A percentile compares a stretch with the other conserved stretches of the same genome.
Conservation (phyloP, 495 filamentous ascomycete species). For the Penicillium herquei region DNA sequence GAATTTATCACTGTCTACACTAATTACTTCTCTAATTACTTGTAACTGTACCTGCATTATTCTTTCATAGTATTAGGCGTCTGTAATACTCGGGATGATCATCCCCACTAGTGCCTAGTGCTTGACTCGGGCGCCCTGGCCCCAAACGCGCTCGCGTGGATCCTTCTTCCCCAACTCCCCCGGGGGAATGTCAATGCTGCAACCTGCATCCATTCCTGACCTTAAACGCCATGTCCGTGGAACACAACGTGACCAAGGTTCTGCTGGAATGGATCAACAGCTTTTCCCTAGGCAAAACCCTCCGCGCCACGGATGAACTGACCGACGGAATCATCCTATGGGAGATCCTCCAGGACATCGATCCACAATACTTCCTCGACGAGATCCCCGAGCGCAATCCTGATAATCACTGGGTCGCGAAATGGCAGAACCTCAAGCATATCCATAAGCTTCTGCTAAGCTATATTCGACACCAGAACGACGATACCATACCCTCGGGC, state of each 20-base stretch:
- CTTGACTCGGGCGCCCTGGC: slow-evolving; percentile 7
- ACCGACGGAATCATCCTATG: slow-evolving; percentile 73
- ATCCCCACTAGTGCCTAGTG: slow-evolving; percentile 13
- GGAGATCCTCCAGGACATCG: slow-evolving; percentile 65
- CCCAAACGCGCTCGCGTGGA: slow-evolving; percentile 24
- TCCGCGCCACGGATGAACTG: slow-evolving; percentile 58
- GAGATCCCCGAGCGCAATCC: slow-evolving; percentile 56
- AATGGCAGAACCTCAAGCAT: slow-evolving; percentile 64
- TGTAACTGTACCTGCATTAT: too few species aligned
- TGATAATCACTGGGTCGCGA: slow-evolving; percentile 49
- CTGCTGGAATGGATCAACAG: slow-evolving; percentile 60
- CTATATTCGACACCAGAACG: slow-evolving; percentile 62
- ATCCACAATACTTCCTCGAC: slow-evolving; percentile 66
- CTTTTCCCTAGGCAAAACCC: slow-evolving; percentile 46
- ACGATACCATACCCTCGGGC: slow-evolving; percentile 46
- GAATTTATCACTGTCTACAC: too few species aligned
- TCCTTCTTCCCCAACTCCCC: slow-evolving; percentile 8
- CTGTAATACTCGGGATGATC: slow-evolving; percentile 7
- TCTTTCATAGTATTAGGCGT: too few species aligned
- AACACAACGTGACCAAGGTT: slow-evolving; percentile 48
- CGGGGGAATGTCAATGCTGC: slow-evolving; percentile 17
- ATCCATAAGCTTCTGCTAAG: slow-evolving; percentile 63
- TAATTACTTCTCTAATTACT: too few species aligned
- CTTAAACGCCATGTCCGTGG: slow-evolving; percentile 39
- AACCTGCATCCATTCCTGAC: slow-evolving; percentile 11